Conservation (phyloP, 345 rosid species). For the Eucalyptus tenuipes region DNA sequence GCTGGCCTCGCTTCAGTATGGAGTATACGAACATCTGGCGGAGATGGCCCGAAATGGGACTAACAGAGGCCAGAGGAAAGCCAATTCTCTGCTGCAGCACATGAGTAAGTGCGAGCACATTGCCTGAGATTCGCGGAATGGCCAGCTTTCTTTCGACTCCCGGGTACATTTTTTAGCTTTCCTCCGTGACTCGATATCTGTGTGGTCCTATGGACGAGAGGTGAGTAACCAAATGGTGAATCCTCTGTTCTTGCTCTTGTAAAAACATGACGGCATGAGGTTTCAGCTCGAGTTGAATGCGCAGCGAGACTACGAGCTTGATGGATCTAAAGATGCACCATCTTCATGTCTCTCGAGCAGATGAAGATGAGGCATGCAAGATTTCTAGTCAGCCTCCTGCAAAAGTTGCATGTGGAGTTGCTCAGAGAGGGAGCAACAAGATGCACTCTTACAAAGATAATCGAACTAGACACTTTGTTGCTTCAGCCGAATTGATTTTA, state of each 20-base stretch:
- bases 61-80: slow-evolving; percentile 50
- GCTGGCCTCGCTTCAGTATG: slow-evolving; percentile 38
- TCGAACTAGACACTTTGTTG: background rate
- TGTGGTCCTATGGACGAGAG: background rate
- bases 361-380: background rate
- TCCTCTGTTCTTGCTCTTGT: background rate
- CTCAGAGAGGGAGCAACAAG: background rate
- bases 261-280: background rate
- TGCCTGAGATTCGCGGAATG: background rate
- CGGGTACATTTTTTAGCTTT: background rate
- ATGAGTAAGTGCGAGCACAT: slow-evolving; percentile 53
- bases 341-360: background rate
- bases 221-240: background rate
- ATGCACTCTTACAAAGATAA: background rate
- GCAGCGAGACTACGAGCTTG: background rate
- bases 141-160: background rate
- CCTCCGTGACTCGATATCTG: background rate
- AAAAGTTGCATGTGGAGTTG: background rate
- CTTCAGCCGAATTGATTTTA: background rate
- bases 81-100: slow-evolving; percentile 41
- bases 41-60: slow-evolving; percentile 41
- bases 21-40: slow-evolving; percentile 36
- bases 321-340: background rate
- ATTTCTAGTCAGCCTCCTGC: background rate
- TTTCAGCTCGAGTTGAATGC: background rate